These are phyloP conservation scores for Phialophora expanda DNA, from an alignment of 2,329 filamentous ascomycete genomes.

Conservation along the genomic window DNA sequence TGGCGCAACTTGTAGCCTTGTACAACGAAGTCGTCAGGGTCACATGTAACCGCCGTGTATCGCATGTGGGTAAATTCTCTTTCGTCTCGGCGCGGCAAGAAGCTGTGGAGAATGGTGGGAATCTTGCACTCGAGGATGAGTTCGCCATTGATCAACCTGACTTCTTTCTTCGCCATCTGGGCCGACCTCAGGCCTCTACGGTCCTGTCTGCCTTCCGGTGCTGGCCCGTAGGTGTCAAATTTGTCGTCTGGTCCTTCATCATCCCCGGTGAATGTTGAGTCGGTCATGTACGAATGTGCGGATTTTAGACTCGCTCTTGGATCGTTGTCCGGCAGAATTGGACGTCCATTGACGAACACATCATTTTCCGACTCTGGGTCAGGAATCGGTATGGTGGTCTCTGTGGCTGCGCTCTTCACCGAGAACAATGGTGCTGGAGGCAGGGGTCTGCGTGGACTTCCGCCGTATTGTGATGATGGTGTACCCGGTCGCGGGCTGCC, in stretches of 20 bases:
- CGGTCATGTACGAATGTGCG: slow-evolving; percentile 67
- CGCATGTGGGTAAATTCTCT: slow-evolving; percentile 98
- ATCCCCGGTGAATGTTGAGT: slow-evolving; percentile 63
- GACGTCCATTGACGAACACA: slow-evolving; percentile 65
- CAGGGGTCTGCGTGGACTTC: slow-evolving; percentile 82
- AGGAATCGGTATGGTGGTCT: slow-evolving; percentile 72
- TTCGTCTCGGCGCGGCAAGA: slow-evolving; percentile 88
- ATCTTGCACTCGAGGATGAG: slow-evolving; percentile 99
- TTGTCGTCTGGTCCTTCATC: slow-evolving; percentile 59
- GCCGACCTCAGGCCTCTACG: slow-evolving; percentile 84
- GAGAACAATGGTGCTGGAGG: slow-evolving; percentile 84
- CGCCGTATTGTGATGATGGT: slow-evolving; percentile 84
- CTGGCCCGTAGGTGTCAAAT: slow-evolving; percentile 79
- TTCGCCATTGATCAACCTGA: slow-evolving; percentile 95
- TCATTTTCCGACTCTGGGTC: slow-evolving; percentile 66
- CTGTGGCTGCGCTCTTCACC: slow-evolving; percentile 56
- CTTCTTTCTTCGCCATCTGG: slow-evolving; percentile 90
- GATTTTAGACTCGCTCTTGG: slow-evolving; percentile 64
- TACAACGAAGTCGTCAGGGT: slow-evolving; percentile 89
- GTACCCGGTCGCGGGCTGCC: slow-evolving; percentile 89
- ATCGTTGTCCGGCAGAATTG: slow-evolving; percentile 58
- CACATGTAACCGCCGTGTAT: slow-evolving; percentile 97
- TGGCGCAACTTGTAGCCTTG: slow-evolving; percentile 92
- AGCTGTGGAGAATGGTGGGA: slow-evolving; percentile 96
- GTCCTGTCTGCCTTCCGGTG: slow-evolving; percentile 83